Evolutionary conservation across 2,329 filamentous ascomycete genomes (phyloP), one percentile per base, ranked within the genome.

Genomic region (Clonostachys sp.): DNA sequence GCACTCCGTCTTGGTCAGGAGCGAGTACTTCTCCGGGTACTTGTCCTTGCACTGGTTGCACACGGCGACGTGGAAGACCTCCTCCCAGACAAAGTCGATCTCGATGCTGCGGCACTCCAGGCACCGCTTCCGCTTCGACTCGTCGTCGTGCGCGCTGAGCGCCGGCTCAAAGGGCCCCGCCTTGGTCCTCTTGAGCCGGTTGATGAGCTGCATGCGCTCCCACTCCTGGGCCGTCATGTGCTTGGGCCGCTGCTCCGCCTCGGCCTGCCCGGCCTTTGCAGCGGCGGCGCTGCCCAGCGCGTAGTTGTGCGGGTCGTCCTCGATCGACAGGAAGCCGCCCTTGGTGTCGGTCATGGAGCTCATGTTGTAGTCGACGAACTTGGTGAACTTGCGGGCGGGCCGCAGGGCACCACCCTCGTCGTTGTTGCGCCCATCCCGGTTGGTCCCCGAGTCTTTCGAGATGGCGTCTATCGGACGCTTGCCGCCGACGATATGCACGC

Each of bases 301-400:
- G 55, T 86, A 86, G 62, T 96, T 96, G 62, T 86, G 83, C 1
- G 94, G 94, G 65, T 99, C 94, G 61, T 99, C 94, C 52, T 92
- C 88, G 1, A 81, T 79, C n/a, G 86, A 88, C 54, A 99, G 69
- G 66, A 99, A 99, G 1, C 94, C 94, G 52, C 94, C 94, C 62
- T 96, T 96, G 1, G 92, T 97, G 65, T 99, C 94, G 7, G 87
- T 95, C 91, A 99, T 97, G 69, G 92, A 87, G 62, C 88, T 92
- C 69, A 99, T 94, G 66, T 99, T 94, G 70, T 96, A 97, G 62
- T 99, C 94, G 60, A 99, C 91, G 63, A 87, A 97, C 64, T 94
- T 92, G 51, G 88, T 83, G 56, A 97, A 96, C 61, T 95, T 96
- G 59, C 84, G 81, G 42, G 89, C 89, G 1, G 92, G 86, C 47